These are phyloP conservation scores for Yamadazyma taylorii DNA, from an alignment of 1,139 yeast genomes.

Conservation along the genomic window DNA sequence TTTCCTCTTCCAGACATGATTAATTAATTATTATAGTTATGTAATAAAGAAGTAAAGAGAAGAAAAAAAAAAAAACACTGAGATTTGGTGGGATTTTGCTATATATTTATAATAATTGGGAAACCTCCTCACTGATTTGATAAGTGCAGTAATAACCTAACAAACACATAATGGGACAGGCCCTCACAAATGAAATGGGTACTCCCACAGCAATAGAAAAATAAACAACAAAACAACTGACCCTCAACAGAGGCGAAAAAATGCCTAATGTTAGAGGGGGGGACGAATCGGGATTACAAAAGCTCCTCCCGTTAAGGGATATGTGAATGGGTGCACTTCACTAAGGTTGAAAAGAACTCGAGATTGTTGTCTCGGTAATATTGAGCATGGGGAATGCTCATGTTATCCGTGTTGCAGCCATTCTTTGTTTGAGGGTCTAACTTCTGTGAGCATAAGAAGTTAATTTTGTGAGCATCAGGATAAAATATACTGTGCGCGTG, in stretches of 20 bases:
- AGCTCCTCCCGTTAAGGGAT: no score
- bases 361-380: neutral
- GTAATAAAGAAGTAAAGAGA: slow-evolving; percentile 8
- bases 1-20: slow-evolving; percentile 99
- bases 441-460: neutral
- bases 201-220: slow-evolving; percentile 5
- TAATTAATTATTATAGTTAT: slow-evolving; percentile 17
- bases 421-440: neutral
- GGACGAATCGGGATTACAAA: neutral
- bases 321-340: no score
- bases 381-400: neutral
- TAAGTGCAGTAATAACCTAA: no score
- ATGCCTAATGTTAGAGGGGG: no score
- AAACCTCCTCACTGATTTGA: neutral
- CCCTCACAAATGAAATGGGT: no score
- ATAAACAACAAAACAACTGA: neutral
- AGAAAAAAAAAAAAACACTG: slow-evolving; percentile 13
- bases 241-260: no score
- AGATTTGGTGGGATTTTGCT: slow-evolving; percentile 8
- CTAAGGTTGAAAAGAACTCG: neutral
- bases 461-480: neutral
- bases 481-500: neutral
- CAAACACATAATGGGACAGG: no score
- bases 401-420: neutral
- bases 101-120: slow-evolving; percentile 9